Percentiles rank a stretch among this genome's conserved stretches.
These are phyloP conservation scores for Pogostemon cablin DNA, from an alignment of 257 asterid genomes.

Conservation along the genomic window DNA sequence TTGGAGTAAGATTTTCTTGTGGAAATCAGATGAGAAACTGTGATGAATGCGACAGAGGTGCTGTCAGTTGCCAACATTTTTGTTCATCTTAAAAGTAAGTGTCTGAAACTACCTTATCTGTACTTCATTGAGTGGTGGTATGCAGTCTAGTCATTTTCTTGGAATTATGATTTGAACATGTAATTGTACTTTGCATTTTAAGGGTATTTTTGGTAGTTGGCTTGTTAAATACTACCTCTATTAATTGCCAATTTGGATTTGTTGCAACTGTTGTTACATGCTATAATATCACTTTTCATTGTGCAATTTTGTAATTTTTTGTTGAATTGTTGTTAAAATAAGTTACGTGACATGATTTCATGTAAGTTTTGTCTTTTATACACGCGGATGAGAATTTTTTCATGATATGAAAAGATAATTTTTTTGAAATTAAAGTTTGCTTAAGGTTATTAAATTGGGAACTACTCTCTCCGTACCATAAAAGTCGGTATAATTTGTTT, in stretches of 20 bases:
- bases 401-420: too few species aligned
- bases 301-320: too few species aligned
- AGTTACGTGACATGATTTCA: too few species aligned
- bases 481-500: too few species aligned
- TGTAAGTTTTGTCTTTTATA: too few species aligned
- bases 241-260: too few species aligned
- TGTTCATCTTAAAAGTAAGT: constrained; percentile 5
- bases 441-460: too few species aligned
- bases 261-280: not conserved
- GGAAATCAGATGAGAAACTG: constrained; percentile 27
- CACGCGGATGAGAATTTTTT: too few species aligned
- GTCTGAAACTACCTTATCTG: constrained; percentile 23
- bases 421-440: too few species aligned
- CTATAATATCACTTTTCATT: too few species aligned
- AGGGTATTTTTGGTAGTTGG: not conserved
- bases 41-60: constrained; percentile 24
- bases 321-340: too few species aligned
- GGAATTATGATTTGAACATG: not conserved
- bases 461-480: too few species aligned
- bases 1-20: constrained; percentile 21
- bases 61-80: constrained; percentile 21
- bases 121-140: constrained; percentile 32
- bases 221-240: not conserved
- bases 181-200: not conserved
- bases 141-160: not conserved